phyloP scores from a whole-genome alignment of 176 grass and related monocot genomes.

The Cenchrus fungigraminus region DNA sequence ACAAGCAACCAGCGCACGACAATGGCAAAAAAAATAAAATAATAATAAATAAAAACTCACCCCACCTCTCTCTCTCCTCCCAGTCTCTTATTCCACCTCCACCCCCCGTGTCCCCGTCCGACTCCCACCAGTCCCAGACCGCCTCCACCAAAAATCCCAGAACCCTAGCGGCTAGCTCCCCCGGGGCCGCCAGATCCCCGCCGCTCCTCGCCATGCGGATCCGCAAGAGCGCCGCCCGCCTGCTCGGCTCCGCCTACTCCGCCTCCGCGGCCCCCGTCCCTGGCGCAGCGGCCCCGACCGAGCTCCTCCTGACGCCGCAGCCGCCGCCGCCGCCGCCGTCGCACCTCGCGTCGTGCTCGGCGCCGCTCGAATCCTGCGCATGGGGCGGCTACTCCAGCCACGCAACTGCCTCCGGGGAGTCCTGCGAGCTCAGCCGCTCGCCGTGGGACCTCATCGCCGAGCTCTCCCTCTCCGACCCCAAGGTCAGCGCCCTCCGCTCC shows the following conservation, averaged over 20 bases:
- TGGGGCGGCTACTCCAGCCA: background rate
- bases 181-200: conserved; percentile 27
- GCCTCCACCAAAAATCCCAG: conserved; percentile 18
- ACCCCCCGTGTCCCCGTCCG: background rate
- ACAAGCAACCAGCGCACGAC: too few relatives aligned
- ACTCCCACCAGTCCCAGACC: too few relatives aligned
- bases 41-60: too few relatives aligned
- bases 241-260: conserved; percentile 33
- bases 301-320: too few relatives aligned
- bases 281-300: background rate
- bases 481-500: conserved; percentile 26
- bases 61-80: background rate
- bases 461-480: conserved; percentile 39
- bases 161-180: conserved; percentile 25
- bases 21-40: too few relatives aligned
- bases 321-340: background rate
- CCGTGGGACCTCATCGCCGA: conserved; percentile 47
- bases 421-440: conserved; percentile 46
- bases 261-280: background rate
- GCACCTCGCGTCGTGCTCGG: background rate
- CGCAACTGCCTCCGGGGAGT: background rate
- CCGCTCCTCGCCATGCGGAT: conserved; percentile 43
- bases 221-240: conserved; percentile 41
- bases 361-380: background rate
- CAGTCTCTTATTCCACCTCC: too few relatives aligned